phyloP scores from a whole-genome alignment of 2,329 filamentous ascomycete genomes.

The Ceratocystis huliohia region DNA sequence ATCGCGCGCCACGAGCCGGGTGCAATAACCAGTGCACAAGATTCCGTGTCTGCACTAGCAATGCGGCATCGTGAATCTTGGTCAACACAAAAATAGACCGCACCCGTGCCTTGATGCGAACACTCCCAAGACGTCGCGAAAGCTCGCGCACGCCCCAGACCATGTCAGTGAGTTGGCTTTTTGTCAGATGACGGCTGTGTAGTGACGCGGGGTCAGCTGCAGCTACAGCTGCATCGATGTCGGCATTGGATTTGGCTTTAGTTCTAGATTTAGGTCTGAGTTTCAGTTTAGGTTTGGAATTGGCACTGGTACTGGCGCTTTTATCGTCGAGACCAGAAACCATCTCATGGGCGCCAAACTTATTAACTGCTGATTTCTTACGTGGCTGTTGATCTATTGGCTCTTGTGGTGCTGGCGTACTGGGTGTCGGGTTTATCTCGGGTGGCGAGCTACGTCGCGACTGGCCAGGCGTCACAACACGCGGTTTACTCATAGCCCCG shows the following conservation, averaged over 20 bases:
- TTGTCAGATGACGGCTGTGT: conserved; percentile 69
- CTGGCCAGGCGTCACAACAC: conserved; percentile 27
- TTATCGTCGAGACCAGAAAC: no score
- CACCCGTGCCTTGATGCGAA: conserved; percentile 71
- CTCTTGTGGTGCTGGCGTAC: neutral
- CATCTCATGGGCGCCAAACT: neutral
- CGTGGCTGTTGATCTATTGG: neutral
- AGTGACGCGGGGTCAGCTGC: conserved; percentile 24
- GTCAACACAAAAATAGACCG: conserved; percentile 76
- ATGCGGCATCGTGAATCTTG: conserved; percentile 74
- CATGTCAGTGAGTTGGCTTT: conserved; percentile 93
- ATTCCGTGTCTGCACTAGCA: conserved; percentile 66
- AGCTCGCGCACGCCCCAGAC: conserved; percentile 88
- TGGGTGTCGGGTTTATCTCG: conserved; percentile 19
- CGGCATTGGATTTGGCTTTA: neutral
- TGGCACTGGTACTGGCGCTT: neutral
- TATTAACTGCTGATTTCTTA: neutral
- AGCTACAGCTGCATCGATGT: conserved; percentile 22
- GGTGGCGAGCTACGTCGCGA: conserved; percentile 28
- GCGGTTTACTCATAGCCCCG: conserved; percentile 34
- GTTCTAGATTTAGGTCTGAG: neutral
- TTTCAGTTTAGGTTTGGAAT: neutral
- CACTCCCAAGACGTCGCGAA: conserved; percentile 70
- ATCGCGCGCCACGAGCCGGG: conserved; percentile 51
- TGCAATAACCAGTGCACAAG: conserved; percentile 70